These are phyloP conservation scores for Botrytis byssoidea DNA, from an alignment of 2,329 filamentous ascomycete species.

Conservation along the genomic window DNA sequence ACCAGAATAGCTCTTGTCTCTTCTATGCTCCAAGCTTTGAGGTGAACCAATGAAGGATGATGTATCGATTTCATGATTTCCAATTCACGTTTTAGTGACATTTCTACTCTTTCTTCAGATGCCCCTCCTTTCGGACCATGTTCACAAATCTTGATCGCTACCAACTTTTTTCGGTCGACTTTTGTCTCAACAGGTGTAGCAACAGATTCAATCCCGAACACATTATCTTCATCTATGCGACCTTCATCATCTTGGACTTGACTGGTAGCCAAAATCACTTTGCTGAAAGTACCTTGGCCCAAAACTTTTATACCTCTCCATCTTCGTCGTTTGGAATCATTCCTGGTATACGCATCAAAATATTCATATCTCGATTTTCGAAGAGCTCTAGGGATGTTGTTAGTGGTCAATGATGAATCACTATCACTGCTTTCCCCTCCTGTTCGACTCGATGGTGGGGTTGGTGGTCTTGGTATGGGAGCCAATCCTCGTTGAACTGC, in stretches of 20 bases:
- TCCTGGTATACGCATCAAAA: slow-evolving; percentile 67
- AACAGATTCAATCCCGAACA: slow-evolving; percentile 34
- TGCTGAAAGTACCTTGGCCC: slow-evolving; percentile 93
- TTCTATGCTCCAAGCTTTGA: slow-evolving; percentile 89
- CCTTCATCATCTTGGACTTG: slow-evolving; percentile 56
- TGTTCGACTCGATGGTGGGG: slow-evolving; percentile 78
- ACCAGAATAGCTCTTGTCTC: slow-evolving; percentile 79
- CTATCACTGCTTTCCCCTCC: slow-evolving; percentile 49
- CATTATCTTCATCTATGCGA: slow-evolving; percentile 40
- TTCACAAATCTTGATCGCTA: slow-evolving; percentile 93
- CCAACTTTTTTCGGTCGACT: slow-evolving; percentile 72
- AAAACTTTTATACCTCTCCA: slow-evolving; percentile 80
- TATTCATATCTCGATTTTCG: slow-evolving; percentile 54
- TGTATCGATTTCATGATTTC: slow-evolving; percentile 87
- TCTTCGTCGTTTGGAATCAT: slow-evolving; percentile 66
- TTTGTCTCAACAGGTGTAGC: slow-evolving; percentile 40
- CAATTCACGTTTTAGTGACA: slow-evolving; percentile 89
- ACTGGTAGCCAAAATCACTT: slow-evolving; percentile 86
- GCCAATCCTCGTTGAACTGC: slow-evolving; percentile 75
- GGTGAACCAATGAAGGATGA: slow-evolving; percentile 85
- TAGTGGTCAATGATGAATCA: slow-evolving; percentile 49
- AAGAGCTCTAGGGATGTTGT: slow-evolving; percentile 37
- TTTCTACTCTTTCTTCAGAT: slow-evolving; percentile 88
- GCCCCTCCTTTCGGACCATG: slow-evolving; percentile 92
- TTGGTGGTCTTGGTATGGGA: slow-evolving; percentile 63